Conservation (phyloP, 1,284 basidiomycete species). For the Termitomyces sp. region DNA sequence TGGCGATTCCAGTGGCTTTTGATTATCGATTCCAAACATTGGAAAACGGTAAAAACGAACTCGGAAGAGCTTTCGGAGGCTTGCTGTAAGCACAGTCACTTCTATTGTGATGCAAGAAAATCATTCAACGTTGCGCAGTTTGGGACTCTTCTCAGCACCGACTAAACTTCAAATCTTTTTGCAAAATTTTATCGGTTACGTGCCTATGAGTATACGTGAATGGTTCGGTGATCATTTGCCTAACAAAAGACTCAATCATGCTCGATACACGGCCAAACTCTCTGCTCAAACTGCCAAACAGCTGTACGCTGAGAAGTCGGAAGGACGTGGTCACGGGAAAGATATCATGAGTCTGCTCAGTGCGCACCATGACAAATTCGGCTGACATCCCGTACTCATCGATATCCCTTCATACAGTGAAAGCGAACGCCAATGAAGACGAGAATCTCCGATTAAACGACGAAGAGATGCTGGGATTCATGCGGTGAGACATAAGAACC, state of each 20-base stretch:
- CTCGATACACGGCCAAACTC: constrained; percentile 30
- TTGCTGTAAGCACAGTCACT: constrained; percentile 25
- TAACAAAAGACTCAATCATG: constrained; percentile 30
- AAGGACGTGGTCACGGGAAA: constrained; percentile 23
- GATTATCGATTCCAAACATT: constrained; percentile 34
- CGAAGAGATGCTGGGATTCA: constrained; percentile 49
- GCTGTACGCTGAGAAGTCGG: constrained; percentile 35
- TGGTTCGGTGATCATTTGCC: constrained; percentile 31
- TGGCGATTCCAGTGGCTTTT: constrained; percentile 26
- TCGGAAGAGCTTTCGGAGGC: constrained; percentile 28
- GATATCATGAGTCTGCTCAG: constrained; percentile 28
- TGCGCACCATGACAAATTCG: constrained; percentile 4
- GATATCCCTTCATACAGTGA: constrained; percentile 30
- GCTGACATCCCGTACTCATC: background rate
- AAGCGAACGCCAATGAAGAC: constrained; percentile 45
- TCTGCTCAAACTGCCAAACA: constrained; percentile 36
- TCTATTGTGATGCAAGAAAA: background rate
- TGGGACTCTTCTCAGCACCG: constrained; percentile 22
- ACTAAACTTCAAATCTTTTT: constrained; percentile 21
- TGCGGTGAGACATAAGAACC: constrained; percentile 33
- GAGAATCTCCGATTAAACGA: constrained; percentile 40
- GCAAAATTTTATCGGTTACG: constrained; percentile 22
- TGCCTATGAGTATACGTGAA: constrained; percentile 28
- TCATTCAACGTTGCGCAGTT: constrained; percentile 7
- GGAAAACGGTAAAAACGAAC: constrained; percentile 30